These are phyloP conservation scores for Aureobasidium sp. DNA, from an alignment of 2,329 filamentous ascomycete species.

Conservation along the genomic window DNA sequence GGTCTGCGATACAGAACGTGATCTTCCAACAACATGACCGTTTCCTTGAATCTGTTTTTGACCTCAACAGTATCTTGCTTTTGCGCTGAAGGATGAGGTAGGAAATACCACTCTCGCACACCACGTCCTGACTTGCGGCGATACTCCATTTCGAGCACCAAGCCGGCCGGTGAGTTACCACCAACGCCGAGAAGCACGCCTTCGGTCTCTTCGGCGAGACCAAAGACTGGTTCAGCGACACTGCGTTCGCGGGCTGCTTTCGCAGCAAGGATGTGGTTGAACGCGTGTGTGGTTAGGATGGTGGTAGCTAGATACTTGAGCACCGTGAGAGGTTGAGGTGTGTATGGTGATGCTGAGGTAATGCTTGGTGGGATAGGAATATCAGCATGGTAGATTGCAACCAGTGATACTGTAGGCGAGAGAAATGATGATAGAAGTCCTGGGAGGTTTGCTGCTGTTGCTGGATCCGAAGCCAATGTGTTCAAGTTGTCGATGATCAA, in stretches of 20 bases:
- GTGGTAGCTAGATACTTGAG: constrained; percentile 84
- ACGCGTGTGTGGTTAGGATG: constrained; percentile 62
- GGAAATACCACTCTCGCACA: constrained; percentile 59
- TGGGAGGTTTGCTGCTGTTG: constrained; percentile 51
- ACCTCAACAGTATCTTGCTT: constrained; percentile 12
- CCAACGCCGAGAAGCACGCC: constrained; percentile 64
- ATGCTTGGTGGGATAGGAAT: constrained; percentile 47
- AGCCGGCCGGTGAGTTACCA: constrained; percentile 43
- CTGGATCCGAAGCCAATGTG: constrained; percentile 46
- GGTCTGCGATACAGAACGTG: constrained; percentile 58
- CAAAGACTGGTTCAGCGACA: constrained; percentile 66
- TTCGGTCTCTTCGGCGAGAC: constrained; percentile 66
- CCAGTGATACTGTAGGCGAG: constrained; percentile 58
- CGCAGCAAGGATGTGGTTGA: constrained; percentile 64
- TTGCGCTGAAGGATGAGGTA: constrained; percentile 29
- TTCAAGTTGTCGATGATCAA: constrained; percentile 76
- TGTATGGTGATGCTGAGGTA: constrained; percentile 35
- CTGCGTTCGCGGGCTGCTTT: constrained; percentile 71
- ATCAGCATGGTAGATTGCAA: constrained; percentile 77
- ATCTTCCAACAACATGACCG: constrained; percentile 59
- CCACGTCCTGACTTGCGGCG: constrained; percentile 72
- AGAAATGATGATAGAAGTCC: constrained; percentile 63
- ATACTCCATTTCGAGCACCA: constrained; percentile 80
- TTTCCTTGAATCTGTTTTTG: constrained; percentile 22
- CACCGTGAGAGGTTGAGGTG: constrained; percentile 61